phyloP scores from a whole-genome alignment of 768 basidiomycete species.

The Multifurca ochricompacta region DNA sequence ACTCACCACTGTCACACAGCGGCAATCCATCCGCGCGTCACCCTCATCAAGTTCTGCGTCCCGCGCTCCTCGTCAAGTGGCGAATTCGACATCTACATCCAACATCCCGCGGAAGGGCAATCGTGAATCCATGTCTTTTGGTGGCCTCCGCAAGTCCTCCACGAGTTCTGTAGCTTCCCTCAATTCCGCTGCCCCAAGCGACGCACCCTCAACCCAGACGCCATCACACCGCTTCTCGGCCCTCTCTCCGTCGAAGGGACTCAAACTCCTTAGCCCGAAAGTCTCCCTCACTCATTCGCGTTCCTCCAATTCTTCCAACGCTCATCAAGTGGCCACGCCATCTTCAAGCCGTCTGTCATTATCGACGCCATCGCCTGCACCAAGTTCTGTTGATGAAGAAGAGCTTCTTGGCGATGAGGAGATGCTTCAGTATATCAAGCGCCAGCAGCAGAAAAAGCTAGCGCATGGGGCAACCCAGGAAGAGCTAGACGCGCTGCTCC shows the following conservation, averaged over 20 bases:
- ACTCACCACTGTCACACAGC: slow-evolving; percentile 35
- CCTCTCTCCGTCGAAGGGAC: slow-evolving; percentile 75
- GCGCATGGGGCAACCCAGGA: slow-evolving; percentile 77
- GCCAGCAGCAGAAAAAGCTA: slow-evolving; percentile 83
- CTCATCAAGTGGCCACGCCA: slow-evolving; percentile 49
- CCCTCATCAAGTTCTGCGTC: slow-evolving; percentile 49
- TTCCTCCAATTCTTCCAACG: slow-evolving; percentile 46
- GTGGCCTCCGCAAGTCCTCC: slow-evolving; percentile 72
- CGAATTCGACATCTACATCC: slow-evolving; percentile 38
- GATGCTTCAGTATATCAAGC: slow-evolving; percentile 89
- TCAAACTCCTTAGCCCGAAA: slow-evolving; percentile 78
- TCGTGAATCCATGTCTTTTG: slow-evolving; percentile 75
- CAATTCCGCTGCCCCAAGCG: slow-evolving; percentile 41
- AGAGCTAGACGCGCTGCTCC: slow-evolving; percentile 80
- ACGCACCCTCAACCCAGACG: slow-evolving; percentile 21
- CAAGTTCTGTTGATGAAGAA: slow-evolving; percentile 74
- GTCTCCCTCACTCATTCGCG: slow-evolving; percentile 53
- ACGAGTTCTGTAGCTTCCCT: slow-evolving; percentile 72
- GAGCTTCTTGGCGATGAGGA: slow-evolving; percentile 90
- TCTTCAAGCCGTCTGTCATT: slow-evolving; percentile 67
- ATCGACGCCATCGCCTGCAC: slow-evolving; percentile 80
- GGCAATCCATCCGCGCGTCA: slow-evolving; percentile 55
- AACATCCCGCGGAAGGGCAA: slow-evolving; percentile 55
- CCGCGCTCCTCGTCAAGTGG: slow-evolving; percentile 59
- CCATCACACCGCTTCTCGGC: slow-evolving; percentile 67